Conservation (phyloP, 345 rosid genomes). For the Conringia planisiliqua region DNA sequence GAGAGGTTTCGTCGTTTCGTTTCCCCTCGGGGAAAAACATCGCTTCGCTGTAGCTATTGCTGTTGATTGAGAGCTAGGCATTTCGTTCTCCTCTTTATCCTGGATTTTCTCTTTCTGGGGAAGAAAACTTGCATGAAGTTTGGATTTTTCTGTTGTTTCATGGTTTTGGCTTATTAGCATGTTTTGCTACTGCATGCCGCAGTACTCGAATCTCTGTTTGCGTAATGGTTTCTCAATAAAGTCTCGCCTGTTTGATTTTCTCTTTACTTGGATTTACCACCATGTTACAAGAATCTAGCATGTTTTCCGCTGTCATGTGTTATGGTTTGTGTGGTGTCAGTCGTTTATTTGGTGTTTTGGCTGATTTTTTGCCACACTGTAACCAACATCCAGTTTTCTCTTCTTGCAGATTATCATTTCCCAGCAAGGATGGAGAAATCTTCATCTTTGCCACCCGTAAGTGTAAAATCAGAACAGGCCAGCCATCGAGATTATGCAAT, state of each 20-base stretch:
- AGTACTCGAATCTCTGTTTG: neutral
- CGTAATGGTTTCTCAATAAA: neutral
- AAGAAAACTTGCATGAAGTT: slow-evolving; percentile 15
- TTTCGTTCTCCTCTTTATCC: neutral
- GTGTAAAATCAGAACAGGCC: slow-evolving; percentile 30
- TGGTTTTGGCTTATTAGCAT: neutral
- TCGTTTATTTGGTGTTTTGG: neutral
- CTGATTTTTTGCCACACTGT: neutral
- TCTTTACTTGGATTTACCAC: neutral
- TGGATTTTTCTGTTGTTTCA: neutral
- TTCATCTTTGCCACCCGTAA: slow-evolving; percentile 34
- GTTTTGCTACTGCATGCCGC: neutral
- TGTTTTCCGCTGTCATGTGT: neutral
- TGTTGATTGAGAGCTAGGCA: neutral
- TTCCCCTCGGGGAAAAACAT: neutral
- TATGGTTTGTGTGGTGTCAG: neutral
- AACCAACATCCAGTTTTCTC: neutral
- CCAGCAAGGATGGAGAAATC: slow-evolving; percentile 46
- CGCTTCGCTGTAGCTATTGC: neutral
- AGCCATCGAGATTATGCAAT: slow-evolving; percentile 45
- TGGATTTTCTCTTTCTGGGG: neutral
- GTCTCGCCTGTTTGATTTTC: neutral
- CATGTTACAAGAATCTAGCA: neutral
- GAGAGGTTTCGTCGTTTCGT: neutral
- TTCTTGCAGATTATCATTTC: slow-evolving; percentile 7